phyloP scores from a whole-genome alignment of 768 basidiomycete genomes.

The Tylopilus balloui region DNA sequence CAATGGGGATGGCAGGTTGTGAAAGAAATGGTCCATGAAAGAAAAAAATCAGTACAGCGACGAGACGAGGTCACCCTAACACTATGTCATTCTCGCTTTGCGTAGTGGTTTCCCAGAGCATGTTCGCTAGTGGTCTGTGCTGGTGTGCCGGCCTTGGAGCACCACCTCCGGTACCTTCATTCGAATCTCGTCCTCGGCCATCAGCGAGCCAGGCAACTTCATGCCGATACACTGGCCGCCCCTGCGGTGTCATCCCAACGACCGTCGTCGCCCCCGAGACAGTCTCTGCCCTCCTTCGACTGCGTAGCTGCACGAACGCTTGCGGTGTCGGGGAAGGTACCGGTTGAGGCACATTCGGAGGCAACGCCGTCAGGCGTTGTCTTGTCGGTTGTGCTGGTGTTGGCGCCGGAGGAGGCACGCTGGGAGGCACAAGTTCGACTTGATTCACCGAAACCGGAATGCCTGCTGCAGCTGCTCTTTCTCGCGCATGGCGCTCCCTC shows the following conservation, averaged over 20 bases:
- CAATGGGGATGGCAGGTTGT: not conserved
- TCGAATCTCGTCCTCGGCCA: constrained; percentile 14
- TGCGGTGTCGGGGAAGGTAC: constrained; percentile 20
- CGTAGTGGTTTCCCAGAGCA: constrained; percentile 27
- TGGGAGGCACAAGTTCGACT: constrained; percentile 10
- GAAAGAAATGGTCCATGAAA: not conserved
- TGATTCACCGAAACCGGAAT: constrained; percentile 13
- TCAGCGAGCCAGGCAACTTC: constrained; percentile 27
- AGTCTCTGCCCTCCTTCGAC: constrained; percentile 33
- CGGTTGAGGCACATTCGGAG: constrained; percentile 21
- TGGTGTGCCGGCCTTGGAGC: constrained; percentile 19
- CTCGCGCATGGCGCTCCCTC: constrained; percentile 32
- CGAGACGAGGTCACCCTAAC: constrained; percentile 21
- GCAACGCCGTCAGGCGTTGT: constrained; percentile 29
- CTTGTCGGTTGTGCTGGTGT: constrained; percentile 16
- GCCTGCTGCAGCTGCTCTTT: constrained; percentile 18
- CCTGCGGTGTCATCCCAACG: constrained; percentile 26
- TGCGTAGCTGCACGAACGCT: constrained; percentile 20
- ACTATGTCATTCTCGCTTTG: constrained; percentile 30
- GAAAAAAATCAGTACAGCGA: constrained; percentile 1
- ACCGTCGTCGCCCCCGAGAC: constrained; percentile 30
- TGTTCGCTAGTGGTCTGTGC: constrained; percentile 21
- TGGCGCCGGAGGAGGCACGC: constrained; percentile 13
- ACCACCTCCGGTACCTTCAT: constrained; percentile 17
- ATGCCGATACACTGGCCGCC: constrained; percentile 28